Evolutionary conservation across 1,284 basidiomycete genomes (phyloP).

Genomic region (Somion occarium): DNA sequence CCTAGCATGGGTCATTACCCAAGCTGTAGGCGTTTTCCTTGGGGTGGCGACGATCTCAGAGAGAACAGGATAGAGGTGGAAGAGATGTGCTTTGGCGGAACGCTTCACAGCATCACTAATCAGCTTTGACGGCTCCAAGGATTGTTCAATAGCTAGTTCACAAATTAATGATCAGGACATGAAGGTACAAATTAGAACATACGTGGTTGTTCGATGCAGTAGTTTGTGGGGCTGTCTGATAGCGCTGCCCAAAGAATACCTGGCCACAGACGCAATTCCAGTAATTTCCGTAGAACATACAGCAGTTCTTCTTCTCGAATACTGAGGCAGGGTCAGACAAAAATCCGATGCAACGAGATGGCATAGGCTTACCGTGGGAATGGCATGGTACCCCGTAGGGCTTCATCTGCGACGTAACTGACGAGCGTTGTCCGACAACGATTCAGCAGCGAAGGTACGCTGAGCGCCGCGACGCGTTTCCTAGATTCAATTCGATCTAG

Average conservation of each 20-base stretch:
- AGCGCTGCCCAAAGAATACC: slow-evolving; percentile 73
- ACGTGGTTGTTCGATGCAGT: slow-evolving; percentile 52
- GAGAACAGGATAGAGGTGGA: slow-evolving; percentile 77
- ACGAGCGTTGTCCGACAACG: slow-evolving; percentile 68
- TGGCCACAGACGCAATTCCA: slow-evolving; percentile 63
- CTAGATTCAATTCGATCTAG: slow-evolving; percentile 57
- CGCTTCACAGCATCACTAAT: slow-evolving; percentile 66
- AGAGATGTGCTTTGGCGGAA: slow-evolving; percentile 75
- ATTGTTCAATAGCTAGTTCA: slow-evolving; percentile 38
- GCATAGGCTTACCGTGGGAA: slow-evolving; percentile 62
- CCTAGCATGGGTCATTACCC: slow-evolving; percentile 35
- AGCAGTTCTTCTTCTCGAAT: slow-evolving; percentile 87
- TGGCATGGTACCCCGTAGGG: slow-evolving; percentile 77
- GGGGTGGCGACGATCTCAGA: slow-evolving; percentile 75
- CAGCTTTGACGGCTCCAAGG: slow-evolving; percentile 41
- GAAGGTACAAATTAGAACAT: slow-evolving; percentile 17
- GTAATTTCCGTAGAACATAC: slow-evolving; percentile 78
- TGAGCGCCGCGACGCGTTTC: slow-evolving; percentile 65
- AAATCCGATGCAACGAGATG: background rate
- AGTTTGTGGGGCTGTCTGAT: slow-evolving; percentile 55
- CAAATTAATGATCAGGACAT: slow-evolving; percentile 5
- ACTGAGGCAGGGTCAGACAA: slow-evolving; percentile 33
- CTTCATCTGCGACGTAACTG: slow-evolving; percentile 78
- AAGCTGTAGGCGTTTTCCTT: slow-evolving; percentile 61
- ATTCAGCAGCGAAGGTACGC: slow-evolving; percentile 65